A percentile compares a stretch with the other conserved stretches of the same genome.
Conservation (phyloP, 2,329 filamentous ascomycete genomes). For the Shiraia sp. region DNA sequence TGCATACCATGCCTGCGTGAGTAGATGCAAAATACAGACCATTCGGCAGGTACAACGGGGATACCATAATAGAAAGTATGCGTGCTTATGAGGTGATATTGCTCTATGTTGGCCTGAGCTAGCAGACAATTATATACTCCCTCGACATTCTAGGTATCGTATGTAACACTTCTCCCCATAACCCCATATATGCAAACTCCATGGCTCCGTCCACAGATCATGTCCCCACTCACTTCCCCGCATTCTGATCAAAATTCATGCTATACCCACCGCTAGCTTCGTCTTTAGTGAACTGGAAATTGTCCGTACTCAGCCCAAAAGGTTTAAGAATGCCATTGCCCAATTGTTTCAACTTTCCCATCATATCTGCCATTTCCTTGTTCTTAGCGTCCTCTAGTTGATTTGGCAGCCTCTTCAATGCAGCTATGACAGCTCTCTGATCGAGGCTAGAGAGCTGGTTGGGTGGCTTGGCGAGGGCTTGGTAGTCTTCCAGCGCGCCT, state of each 20-base stretch:
- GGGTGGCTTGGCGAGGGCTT: slow-evolving; percentile 61
- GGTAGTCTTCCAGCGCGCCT: slow-evolving; percentile 81
- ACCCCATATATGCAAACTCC: no score
- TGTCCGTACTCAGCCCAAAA: slow-evolving; percentile 91
- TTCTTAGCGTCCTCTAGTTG: slow-evolving; percentile 78
- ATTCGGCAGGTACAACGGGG: no score
- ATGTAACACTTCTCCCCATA: no score
- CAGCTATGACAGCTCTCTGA: slow-evolving; percentile 66
- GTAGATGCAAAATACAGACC: no score
- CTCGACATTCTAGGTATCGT: no score
- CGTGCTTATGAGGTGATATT: no score
- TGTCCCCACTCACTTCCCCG: slow-evolving; percentile 12
- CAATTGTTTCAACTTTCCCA: slow-evolving; percentile 90
- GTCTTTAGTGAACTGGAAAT: slow-evolving; percentile 93
- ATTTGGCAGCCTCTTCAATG: slow-evolving; percentile 68
- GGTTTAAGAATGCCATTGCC: slow-evolving; percentile 91
- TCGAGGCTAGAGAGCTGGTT: slow-evolving; percentile 67
- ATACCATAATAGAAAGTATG: no score
- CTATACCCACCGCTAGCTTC: slow-evolving; percentile 89
- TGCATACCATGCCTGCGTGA: no score
- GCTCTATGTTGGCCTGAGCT: no score
- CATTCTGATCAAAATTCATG: slow-evolving; percentile 74
- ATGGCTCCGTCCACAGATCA: no score
- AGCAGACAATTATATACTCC: no score
- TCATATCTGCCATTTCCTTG: slow-evolving; percentile 92